Evolutionary conservation across 352 stramenopile genomes (phyloP), one percentile per base, ranked within the genome.

Genomic region (Globisporangium recalcitrans): DNA sequence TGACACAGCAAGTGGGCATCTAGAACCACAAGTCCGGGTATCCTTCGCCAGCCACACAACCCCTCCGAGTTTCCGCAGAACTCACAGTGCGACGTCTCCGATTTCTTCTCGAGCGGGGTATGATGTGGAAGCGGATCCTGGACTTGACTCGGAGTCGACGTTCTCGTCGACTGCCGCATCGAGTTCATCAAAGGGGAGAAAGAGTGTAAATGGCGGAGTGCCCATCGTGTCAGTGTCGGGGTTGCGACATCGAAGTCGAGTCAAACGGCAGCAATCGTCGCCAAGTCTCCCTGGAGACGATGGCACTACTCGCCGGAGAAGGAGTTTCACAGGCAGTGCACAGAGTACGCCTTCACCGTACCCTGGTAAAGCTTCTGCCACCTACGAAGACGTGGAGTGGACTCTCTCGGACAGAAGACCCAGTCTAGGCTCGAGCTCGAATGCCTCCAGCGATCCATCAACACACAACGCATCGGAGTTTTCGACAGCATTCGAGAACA

Each of bases 181-280:
- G 5, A 52, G n/a, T 11, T 22, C 31, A 29, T 44, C 24, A 26
- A 65, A 66, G 31, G 38, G 38, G n/a, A 56, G 60, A 24, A 49
- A 38, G 31, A 64, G 47, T 38, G 9, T 46, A n/a, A 38, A 8
- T 48, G 52, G n/a, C 24, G 31, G 52, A 32, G 52, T 61, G 1
- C 52, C 60, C 22, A 52, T 64, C 7, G 52, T 66, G 9, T 56
- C 60, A 2, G 48, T 61, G 11, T 31, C 60, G 16, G 52, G 52
- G 16, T 21, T 58, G 36, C 62, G 62, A 7, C 58, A 63, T 32
- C 58, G 65, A 21, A 66, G 34, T 16, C 64, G 68, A 19, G 49
- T 78, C 21, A 71, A 71, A 40, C 65, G 66, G 1, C 71, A 75
- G 44, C 56, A 70, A 4, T 75, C 71, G 2, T 58, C 74, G 3